Evolutionary conservation across 441 rosid genomes (phyloP), one percentile per base, ranked within the genome.

Genomic region (Croton laevigatus): DNA sequence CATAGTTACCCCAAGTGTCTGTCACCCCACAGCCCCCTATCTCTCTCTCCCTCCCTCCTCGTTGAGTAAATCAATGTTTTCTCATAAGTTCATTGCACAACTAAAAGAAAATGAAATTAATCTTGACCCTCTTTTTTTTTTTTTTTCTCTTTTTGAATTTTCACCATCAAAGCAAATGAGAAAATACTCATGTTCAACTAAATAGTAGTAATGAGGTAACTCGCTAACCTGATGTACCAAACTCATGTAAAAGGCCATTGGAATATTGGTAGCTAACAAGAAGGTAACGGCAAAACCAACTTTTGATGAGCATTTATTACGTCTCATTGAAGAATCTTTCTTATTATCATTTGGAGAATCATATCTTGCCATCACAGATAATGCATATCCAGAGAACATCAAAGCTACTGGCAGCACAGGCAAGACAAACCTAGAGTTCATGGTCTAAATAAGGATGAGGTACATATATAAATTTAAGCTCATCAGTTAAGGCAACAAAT

Each of bases 341-440:
- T 73, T 71, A 69, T 66, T 76, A 68, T 57, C 71, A 16, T 66
- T 64, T 75, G 64, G 57, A 67, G 77, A 62, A 78, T 59, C 79
- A 72, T 58, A 38, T 66, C 72, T 81, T 44, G 79, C 87, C 80
- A 89, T 80, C 54, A 78, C 75, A n/a, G 93, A 83, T 64, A 94
- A 72, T 44, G 91, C 84, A 78, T 86, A 88, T 60, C 94, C 98
- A 67, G 91, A 86, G 78, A 94, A 89, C 70, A 92, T 87, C 86
- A 92, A 81, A 76, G 96, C 88, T 78, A 94, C 38, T 19, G 94
- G 98, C 75, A 94, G 97, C 82, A 89, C 91, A 67, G 97, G 98
- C 58, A 94, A 82, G 73, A 92, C 97, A 85, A 94, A 92, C 85
- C 97, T 91, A 89, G 59, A 77, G 66, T 59, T 80, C 76, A 84